A percentile compares a stretch with the other conserved stretches of the same genome.
Conservation (phyloP, 768 basidiomycete species). For the Gyrodon lividus region DNA sequence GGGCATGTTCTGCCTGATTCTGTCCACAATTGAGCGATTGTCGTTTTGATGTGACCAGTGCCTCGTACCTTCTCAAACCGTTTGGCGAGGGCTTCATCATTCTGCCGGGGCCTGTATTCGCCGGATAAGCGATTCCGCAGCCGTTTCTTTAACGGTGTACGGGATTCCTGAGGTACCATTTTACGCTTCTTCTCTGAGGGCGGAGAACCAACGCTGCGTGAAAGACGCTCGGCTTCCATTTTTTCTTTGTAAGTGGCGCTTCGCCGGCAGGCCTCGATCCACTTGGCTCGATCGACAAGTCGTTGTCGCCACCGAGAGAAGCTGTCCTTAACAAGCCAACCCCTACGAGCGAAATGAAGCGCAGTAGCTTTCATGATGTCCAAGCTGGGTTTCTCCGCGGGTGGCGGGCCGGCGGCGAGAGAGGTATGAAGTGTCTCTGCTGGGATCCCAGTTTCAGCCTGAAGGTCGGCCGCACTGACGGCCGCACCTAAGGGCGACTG, state of each 20-base stretch:
- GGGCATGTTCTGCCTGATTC: slow-evolving; percentile 72
- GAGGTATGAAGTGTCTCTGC: slow-evolving; percentile 8
- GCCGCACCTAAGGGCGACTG: slow-evolving; percentile 25
- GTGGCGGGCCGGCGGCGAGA: not conserved
- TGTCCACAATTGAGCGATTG: slow-evolving; percentile 29
- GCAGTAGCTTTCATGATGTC: slow-evolving; percentile 41
- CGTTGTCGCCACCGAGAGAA: slow-evolving; percentile 50
- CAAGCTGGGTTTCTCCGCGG: slow-evolving; percentile 13
- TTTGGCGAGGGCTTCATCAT: slow-evolving; percentile 63
- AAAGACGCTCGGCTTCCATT: slow-evolving; percentile 35
- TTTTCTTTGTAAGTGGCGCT: slow-evolving; percentile 63
- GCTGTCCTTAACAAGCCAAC: slow-evolving; percentile 39
- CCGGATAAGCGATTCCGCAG: slow-evolving; percentile 35
- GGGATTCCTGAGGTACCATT: slow-evolving; percentile 21
- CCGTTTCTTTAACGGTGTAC: slow-evolving; percentile 26
- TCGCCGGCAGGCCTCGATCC: slow-evolving; percentile 58
- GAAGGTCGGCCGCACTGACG: slow-evolving; percentile 11
- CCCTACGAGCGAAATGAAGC: slow-evolving; percentile 40
- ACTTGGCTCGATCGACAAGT: slow-evolving; percentile 47
- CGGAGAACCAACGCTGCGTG: slow-evolving; percentile 20
- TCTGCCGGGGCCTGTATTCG: slow-evolving; percentile 52
- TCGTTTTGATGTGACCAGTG: not conserved
- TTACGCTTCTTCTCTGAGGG: slow-evolving; percentile 25
- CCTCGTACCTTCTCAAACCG: slow-evolving; percentile 64
- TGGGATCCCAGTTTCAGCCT: slow-evolving; percentile 2